Percentiles rank a stretch among this genome's conserved stretches.
Conservation (phyloP, 805 yeast species). For the Yarrowia sp. region DNA sequence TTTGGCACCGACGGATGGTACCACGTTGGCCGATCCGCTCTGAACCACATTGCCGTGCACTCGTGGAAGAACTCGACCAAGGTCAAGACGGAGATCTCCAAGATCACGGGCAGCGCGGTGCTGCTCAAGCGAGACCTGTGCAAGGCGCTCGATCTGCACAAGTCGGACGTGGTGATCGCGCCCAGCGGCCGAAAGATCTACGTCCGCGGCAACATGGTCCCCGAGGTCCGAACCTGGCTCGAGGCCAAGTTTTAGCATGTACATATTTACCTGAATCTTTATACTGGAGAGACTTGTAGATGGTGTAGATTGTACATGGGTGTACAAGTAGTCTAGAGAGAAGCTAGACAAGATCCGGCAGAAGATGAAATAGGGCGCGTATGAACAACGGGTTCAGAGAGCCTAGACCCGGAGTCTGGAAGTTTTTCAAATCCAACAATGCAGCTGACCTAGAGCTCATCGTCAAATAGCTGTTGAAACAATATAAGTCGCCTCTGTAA, state of each 20-base stretch:
- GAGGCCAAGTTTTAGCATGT: conserved; percentile 14
- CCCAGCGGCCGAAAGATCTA: conserved; percentile 17
- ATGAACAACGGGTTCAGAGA: too few species aligned
- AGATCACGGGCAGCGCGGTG: conserved; percentile 18
- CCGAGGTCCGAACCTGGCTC: conserved; percentile 1
- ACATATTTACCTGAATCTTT: not conserved
- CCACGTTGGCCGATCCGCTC: conserved; percentile 22
- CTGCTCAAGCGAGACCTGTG: conserved; percentile 22
- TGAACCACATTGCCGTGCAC: conserved; percentile 24
- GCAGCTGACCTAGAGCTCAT: too few species aligned
- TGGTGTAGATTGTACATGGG: not conserved
- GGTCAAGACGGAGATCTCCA: conserved; percentile 21
- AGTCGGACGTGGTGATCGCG: not conserved
- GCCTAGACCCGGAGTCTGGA: too few species aligned
- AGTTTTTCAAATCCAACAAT: too few species aligned
- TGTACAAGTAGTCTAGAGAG: too few species aligned
- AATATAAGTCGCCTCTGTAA: too few species aligned
- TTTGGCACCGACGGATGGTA: conserved; percentile 18
- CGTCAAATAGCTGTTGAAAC: too few species aligned
- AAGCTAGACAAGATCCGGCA: too few species aligned
- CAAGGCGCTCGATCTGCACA: not conserved
- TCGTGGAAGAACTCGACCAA: conserved; percentile 23
- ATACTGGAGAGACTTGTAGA: not conserved
- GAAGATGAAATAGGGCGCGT: too few species aligned
- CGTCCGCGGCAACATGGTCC: conserved; percentile 7